These are phyloP conservation scores for Bacidia gigantensis DNA, from an alignment of 495 filamentous ascomycete species.

Conservation along the genomic window DNA sequence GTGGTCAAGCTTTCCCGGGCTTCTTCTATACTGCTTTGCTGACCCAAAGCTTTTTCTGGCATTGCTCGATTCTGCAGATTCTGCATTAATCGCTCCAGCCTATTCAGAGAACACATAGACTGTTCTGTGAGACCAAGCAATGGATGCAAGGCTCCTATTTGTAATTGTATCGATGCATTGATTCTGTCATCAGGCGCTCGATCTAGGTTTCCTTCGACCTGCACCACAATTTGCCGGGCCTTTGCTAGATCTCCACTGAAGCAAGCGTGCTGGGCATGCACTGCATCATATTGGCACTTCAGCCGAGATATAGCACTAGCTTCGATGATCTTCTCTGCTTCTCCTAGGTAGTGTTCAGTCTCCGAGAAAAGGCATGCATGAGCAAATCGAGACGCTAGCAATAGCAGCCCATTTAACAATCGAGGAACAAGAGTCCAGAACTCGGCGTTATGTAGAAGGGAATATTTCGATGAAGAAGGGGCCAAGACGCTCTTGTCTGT, in stretches of 20 bases:
- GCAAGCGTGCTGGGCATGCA: constrained; percentile 3
- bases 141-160: too few relatives aligned
- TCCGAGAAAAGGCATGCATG: constrained; percentile 80
- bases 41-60: too few relatives aligned
- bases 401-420: constrained; percentile 52
- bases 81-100: too few relatives aligned
- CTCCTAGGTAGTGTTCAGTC: constrained; percentile 77
- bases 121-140: too few relatives aligned
- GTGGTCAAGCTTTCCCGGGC: not conserved
- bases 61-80: too few relatives aligned
- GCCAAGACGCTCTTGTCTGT: not conserved
- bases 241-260: constrained; percentile 1
- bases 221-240: not conserved
- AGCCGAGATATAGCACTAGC: constrained; percentile 48
- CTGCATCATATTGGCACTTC: constrained; percentile 15
- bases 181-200: not conserved
- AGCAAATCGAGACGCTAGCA: constrained; percentile 62
- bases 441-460: constrained; percentile 40
- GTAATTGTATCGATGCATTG: not conserved
- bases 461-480: constrained; percentile 11
- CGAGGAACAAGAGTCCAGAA: constrained; percentile 72
- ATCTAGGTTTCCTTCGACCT: not conserved
- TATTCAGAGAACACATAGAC: too few relatives aligned
- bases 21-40: not conserved
- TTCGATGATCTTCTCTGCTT: constrained; percentile 65